Conservation (phyloP, 2,329 filamentous ascomycete genomes). For the Ophiocordyceps camponoti-floridani region DNA sequence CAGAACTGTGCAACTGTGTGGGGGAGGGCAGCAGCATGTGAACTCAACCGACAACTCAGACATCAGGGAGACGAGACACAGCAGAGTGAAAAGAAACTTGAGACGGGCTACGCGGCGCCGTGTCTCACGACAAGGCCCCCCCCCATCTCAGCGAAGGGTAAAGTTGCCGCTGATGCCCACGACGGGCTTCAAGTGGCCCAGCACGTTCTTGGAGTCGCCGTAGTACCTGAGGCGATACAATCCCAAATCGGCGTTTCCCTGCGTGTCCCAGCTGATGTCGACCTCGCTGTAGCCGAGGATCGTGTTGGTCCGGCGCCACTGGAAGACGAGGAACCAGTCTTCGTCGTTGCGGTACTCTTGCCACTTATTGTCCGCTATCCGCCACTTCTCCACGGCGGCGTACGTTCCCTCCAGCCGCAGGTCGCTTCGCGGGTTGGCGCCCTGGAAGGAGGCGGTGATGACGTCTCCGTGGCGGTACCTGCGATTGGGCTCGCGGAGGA, state of each 20-base stretch:
- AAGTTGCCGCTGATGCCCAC: neutral
- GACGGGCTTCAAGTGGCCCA: neutral
- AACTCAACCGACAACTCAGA: no score
- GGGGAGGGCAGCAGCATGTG: no score
- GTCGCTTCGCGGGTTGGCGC: slow-evolving; percentile 80
- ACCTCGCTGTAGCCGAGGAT: slow-evolving; percentile 63
- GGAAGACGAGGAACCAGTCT: slow-evolving; percentile 75
- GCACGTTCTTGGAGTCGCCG: slow-evolving; percentile 41
- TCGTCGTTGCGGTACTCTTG: slow-evolving; percentile 47
- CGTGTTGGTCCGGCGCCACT: slow-evolving; percentile 57
- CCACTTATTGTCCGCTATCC: slow-evolving; percentile 34
- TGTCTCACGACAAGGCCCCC: no score
- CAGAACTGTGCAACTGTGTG: no score
- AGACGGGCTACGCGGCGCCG: no score
- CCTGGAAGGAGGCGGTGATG: slow-evolving; percentile 56
- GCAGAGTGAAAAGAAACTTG: no score
- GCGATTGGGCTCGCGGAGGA: slow-evolving; percentile 33
- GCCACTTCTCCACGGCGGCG: slow-evolving; percentile 51
- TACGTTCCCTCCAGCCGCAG: slow-evolving; percentile 63
- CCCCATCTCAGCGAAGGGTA: neutral
- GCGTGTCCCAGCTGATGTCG: slow-evolving; percentile 55
- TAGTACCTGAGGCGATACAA: slow-evolving; percentile 69
- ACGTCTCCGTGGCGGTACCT: slow-evolving; percentile 41
- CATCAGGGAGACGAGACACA: neutral
- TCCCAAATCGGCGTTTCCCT: slow-evolving; percentile 33